Base-by-base conservation (phyloP, 768 basidiomycete genomes). In the Boletus fagicola region DNA sequence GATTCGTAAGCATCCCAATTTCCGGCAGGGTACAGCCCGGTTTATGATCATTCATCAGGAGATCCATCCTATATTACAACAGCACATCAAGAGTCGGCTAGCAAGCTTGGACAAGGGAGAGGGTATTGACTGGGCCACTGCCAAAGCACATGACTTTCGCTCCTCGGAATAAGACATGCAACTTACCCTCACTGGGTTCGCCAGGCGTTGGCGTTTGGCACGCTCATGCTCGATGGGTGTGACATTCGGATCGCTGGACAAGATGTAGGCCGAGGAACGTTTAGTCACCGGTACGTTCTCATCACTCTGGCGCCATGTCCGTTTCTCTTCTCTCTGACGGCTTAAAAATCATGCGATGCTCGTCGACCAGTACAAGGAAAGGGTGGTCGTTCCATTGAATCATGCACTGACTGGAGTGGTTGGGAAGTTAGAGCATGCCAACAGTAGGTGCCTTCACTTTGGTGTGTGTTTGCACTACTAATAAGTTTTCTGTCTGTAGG, bases 241-340 rank as follows among this genome's bases (percentile, higher is more conserved):
- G 89, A 95, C 65, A 80, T 97, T 11, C 83, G 94, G 15, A 91
- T 97, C 38, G 94, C 92, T 2, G 94, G 94, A 8, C 94, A 97
- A 71, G 94, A 96, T 67, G 92, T 94, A 0, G 94, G 94, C 0
- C 72, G 94, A 39, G 94, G 94, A 3, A 94, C 92, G 13, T 93
- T 94, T 73, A 92, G 88, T 61, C 90, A 92, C 50, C 77, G 88
- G 81, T 81, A 44, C 13, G 73, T 59, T 28, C 36, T 53, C 4
- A 5, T 48, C 49, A 5, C 38, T 7, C 6, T 18, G 33, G 6
- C 18, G 38, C 7, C 6, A 18, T 35, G 22, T 16, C 13, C 8
- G 6, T 6, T 26, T n/a, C 18, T 52, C 5, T 44, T 38, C 9
- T 26, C 18, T 22, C 4, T 28, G 15, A 38, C 11, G 0, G 38